These are phyloP conservation scores for Chaetomium sp. DNA, from an alignment of 2,329 filamentous ascomycete genomes.

Conservation along the genomic window DNA sequence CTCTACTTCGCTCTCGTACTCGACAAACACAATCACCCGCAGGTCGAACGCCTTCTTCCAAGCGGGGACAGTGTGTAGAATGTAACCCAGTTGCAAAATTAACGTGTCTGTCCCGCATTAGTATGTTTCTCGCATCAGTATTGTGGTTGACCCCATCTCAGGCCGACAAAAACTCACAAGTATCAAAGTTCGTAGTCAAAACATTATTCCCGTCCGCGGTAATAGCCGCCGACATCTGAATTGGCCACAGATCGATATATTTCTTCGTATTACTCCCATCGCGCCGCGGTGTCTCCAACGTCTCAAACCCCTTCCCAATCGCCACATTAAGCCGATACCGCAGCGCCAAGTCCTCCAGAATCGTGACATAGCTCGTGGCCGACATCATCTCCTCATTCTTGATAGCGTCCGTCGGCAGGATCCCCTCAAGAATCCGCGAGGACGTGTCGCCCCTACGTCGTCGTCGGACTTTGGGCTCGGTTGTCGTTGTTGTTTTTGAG, in stretches of 20 bases:
- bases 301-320: slow-evolving; percentile 73
- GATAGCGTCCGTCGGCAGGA: slow-evolving; percentile 63
- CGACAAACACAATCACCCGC: slow-evolving; percentile 79
- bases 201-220: slow-evolving; percentile 60
- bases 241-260: slow-evolving; percentile 85
- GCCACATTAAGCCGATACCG: slow-evolving; percentile 78
- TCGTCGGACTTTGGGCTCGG: slow-evolving; percentile 26
- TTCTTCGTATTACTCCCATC: slow-evolving; percentile 58
- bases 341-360: slow-evolving; percentile 74
- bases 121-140: background rate
- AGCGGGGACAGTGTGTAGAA: slow-evolving; percentile 70
- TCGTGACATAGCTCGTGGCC: slow-evolving; percentile 69
- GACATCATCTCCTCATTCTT: slow-evolving; percentile 62
- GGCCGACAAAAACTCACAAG: slow-evolving; percentile 49
- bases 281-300: slow-evolving; percentile 62
- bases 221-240: slow-evolving; percentile 86
- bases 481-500: slow-evolving; percentile 18
- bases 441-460: slow-evolving; percentile 49
- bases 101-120: slow-evolving; percentile 50
- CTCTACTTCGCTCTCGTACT: slow-evolving; percentile 77
- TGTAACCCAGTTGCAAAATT: slow-evolving; percentile 82
- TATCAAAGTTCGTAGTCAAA: slow-evolving; percentile 85
- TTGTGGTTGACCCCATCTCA: no score
- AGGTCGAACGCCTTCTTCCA: slow-evolving; percentile 70
- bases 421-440: slow-evolving; percentile 48